Percentiles rank a stretch among this genome's conserved stretches.
phyloP scores from a whole-genome alignment of 306 rosid genomes.

The Prunus mira region DNA sequence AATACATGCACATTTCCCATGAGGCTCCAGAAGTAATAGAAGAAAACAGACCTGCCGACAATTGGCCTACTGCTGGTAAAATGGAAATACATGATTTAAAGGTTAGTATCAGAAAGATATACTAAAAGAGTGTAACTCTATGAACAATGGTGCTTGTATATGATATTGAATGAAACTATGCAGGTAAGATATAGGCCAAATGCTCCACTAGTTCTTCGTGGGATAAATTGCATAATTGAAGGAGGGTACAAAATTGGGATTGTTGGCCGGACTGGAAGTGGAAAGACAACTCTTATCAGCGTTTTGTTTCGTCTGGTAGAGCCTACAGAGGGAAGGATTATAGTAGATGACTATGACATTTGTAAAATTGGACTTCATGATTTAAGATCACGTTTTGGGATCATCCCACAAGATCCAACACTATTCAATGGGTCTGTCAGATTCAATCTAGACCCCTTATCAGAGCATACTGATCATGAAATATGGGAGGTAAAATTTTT shows the following conservation, averaged over 20 bases:
- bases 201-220: constrained; percentile 32
- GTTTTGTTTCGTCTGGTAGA: constrained; percentile 32
- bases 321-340: constrained; percentile 28
- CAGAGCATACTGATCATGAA: constrained; percentile 28
- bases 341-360: constrained; percentile 30
- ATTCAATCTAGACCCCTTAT: constrained; percentile 33
- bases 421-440: constrained; percentile 34
- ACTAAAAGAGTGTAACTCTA: not conserved
- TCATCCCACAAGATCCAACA: constrained; percentile 35
- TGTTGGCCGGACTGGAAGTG: constrained; percentile 40
- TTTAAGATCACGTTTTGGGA: constrained; percentile 27
- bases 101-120: constrained; percentile 1
- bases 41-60: constrained; percentile 14
- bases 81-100: constrained; percentile 24
- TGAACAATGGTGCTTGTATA: not conserved
- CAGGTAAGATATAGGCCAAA: constrained; percentile 32
- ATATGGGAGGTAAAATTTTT: constrained; percentile 29
- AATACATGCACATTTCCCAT: constrained; percentile 35
- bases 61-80: constrained; percentile 28
- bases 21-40: constrained; percentile 23
- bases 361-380: constrained; percentile 32
- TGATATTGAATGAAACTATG: not conserved
- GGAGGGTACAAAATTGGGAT: constrained; percentile 34
- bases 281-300: constrained; percentile 35
- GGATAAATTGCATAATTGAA: constrained; percentile 29